Evolutionary conservation across 176 grass and related monocot genomes (phyloP), one percentile per base, ranked within the genome.

Genomic region (Coix lacrymajobi): DNA sequence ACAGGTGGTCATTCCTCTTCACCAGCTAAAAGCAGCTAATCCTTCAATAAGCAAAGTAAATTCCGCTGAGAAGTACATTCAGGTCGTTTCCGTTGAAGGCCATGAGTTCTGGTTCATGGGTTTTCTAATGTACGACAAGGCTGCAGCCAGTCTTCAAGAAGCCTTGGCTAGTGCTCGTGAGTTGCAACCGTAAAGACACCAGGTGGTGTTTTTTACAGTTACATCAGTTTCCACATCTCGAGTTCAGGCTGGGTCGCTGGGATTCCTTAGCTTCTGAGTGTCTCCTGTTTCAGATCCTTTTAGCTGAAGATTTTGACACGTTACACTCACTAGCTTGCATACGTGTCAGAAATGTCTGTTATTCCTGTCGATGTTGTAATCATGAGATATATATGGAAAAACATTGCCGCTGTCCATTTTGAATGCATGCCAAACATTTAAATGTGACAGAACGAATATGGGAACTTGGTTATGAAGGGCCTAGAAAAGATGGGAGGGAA

Each of bases 41-140:
- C 94, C 94, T 82, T 97, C 94, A 75, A 69, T 86, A 64, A 97
- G 94, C 77, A 91, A 91, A 86, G 72, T 87, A 51, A 97, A 97
- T 81, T 31, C 86, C 1, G 85, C 86, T 11, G 94, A 97, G 60
- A 93, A 93, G 76, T 97, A 97, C 49, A 89, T 97, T 65, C 94
- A 97, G 78, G 73, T 97, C 13, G 87, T 97, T 63, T 97, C 94
- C 10, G 81, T 93, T 32, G 94, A 97, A 68, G 88, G 92, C 4
- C 91, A 97, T 5, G 94, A 97, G 69, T 97, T 97, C 75, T 97
- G 94, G 94, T 93, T 97, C 78, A 93, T 97, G 90, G 89, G 91
- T 73, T 97, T 97, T 89, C 88, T 91, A 41, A 87, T 87, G 83
- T 97, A 93, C 5, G 89, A 97, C 57, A 85, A 80, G 46, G 91